Percentiles rank a stretch among this genome's conserved stretches.
Evolutionary conservation across 2,329 filamentous ascomycete genomes (phyloP).

Genomic region (Grosmannia clavigera): DNA sequence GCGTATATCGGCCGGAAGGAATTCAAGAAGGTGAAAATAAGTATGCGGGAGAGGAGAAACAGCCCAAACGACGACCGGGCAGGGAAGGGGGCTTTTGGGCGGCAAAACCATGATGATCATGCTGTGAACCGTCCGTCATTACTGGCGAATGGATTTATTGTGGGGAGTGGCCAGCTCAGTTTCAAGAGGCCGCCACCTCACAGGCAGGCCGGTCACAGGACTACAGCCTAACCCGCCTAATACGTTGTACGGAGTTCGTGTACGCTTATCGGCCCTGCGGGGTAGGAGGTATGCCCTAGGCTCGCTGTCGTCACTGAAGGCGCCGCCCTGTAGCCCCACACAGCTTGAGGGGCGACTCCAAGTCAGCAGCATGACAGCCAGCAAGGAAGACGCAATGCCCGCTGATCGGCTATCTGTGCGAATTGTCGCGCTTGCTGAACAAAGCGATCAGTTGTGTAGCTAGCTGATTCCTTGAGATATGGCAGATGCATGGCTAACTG

Average conservation of each 20-base stretch:
- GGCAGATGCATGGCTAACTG: too few species aligned
- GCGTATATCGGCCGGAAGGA: background rate
- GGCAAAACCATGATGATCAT: background rate
- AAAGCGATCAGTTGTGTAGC: too few species aligned
- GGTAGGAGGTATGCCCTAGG: background rate
- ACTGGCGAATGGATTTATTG: background rate
- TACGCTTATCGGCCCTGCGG: background rate
- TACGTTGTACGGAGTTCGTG: too few species aligned
- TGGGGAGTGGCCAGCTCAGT: conserved; percentile 33
- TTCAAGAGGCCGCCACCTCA: conserved; percentile 27
- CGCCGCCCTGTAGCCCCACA: background rate
- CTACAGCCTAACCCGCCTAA: background rate
- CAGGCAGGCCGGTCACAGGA: background rate
- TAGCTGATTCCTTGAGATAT: too few species aligned
- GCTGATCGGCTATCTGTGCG: too few species aligned
- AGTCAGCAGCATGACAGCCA: too few species aligned
- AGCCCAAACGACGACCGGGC: background rate
- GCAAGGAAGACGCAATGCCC: too few species aligned
- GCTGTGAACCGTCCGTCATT: background rate
- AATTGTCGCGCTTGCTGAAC: too few species aligned
- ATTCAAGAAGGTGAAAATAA: background rate
- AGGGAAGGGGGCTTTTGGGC: background rate
- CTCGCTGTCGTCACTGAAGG: background rate
- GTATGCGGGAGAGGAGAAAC: background rate
- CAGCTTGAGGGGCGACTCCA: background rate